Evolutionary conservation across 768 basidiomycete species (phyloP).

Genomic region (Termitomyces sp.): DNA sequence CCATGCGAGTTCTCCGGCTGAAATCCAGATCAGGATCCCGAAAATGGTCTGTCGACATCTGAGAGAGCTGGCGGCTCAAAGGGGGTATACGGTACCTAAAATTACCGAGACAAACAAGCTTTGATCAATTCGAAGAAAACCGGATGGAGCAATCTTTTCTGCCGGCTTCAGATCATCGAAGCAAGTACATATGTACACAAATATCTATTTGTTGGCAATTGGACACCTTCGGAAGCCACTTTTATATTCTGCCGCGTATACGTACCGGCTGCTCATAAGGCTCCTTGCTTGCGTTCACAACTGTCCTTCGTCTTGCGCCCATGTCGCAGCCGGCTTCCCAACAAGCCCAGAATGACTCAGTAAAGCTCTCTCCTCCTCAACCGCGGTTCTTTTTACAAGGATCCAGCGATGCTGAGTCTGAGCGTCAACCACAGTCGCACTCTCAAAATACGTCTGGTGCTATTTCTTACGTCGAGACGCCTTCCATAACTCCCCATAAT

Average conservation of each 20-base stretch:
- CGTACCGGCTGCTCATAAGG: constrained; percentile 8
- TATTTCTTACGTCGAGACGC: constrained; percentile 27
- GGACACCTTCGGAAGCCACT: constrained; percentile 10
- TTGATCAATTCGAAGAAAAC: constrained; percentile 14
- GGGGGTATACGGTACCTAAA: constrained; percentile 12
- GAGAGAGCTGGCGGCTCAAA: background rate
- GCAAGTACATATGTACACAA: constrained; percentile 25
- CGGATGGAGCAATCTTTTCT: constrained; percentile 22
- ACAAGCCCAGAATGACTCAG: constrained; percentile 17
- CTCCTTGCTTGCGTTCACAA: constrained; percentile 9
- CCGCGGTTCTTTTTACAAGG: constrained; percentile 24
- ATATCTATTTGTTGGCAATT: constrained; percentile 18
- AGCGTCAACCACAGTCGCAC: constrained; percentile 20
- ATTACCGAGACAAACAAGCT: constrained; percentile 7
- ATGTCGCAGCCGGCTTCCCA: constrained; percentile 16
- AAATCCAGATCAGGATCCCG: constrained; percentile 2
- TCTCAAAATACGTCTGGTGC: constrained; percentile 28
- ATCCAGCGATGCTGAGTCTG: constrained; percentile 24
- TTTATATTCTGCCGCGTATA: constrained; percentile 26
- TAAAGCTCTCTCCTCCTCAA: constrained; percentile 26
- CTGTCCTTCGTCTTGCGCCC: background rate
- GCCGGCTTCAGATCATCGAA: constrained; percentile 15
- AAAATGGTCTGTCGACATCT: background rate
- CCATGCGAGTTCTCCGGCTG: background rate
- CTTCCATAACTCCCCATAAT: constrained; percentile 37